A percentile compares a stretch with the other conserved stretches of the same genome.
Evolutionary conservation across 257 asterid genomes (phyloP).

Genomic region (Solanum peruvianum): DNA sequence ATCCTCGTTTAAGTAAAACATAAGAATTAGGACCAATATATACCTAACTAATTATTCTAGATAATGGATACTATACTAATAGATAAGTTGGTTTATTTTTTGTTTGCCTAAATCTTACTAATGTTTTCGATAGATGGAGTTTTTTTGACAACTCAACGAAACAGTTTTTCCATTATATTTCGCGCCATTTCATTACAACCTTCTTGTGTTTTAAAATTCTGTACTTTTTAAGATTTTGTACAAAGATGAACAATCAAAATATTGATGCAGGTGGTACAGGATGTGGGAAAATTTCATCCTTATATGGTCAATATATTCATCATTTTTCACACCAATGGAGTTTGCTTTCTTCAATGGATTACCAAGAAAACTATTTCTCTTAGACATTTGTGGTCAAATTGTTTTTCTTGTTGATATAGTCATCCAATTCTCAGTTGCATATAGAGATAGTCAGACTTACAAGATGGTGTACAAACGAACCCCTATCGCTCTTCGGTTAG

Average conservation of each 20-base stretch:
- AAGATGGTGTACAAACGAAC: slow-evolving; percentile 45
- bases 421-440: slow-evolving; percentile 49
- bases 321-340: slow-evolving; percentile 71
- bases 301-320: slow-evolving; percentile 61
- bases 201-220: background rate
- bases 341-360: slow-evolving; percentile 69
- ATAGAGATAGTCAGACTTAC: slow-evolving; percentile 53
- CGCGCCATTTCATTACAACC: background rate
- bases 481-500: slow-evolving; percentile 44
- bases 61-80: too few species aligned
- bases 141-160: background rate
- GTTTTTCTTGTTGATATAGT: slow-evolving; percentile 57
- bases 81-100: too few species aligned
- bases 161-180: too few species aligned
- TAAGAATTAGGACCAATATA: background rate
- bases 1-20: background rate
- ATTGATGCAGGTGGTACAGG: slow-evolving; percentile 49
- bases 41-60: background rate
- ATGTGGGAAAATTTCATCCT: slow-evolving; percentile 63
- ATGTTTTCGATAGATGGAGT: background rate
- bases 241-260: background rate
- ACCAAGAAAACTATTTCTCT: slow-evolving; percentile 42
- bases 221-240: background rate
- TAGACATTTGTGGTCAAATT: slow-evolving; percentile 60
- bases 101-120: background rate